Percentiles rank a stretch among this genome's conserved stretches.
Evolutionary conservation across 371 early-diverging fungal species (phyloP).

Genomic region (Entomophthora muscae): DNA sequence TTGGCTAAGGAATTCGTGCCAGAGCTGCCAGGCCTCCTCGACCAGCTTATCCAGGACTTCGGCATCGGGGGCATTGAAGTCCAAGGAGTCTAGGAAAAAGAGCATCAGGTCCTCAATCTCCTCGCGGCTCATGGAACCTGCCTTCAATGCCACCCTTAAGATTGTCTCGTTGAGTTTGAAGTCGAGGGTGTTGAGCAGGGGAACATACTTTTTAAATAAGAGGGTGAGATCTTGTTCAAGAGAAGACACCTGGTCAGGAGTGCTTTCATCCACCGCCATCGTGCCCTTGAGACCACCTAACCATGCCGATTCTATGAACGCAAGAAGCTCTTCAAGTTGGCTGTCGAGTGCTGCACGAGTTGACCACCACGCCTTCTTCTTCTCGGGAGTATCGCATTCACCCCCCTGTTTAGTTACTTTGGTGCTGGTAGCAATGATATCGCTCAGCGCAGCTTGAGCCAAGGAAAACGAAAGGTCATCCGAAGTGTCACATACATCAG

Average conservation of each 20-base stretch:
- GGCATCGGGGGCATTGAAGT: not conserved
- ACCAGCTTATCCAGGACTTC: not conserved
- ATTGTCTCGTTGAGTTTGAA: not conserved
- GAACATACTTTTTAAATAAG: not conserved
- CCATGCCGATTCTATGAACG: not conserved
- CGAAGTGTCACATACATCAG: not conserved
- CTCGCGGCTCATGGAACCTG: not conserved
- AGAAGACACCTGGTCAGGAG: not conserved
- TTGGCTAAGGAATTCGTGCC: not conserved
- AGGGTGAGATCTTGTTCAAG: not conserved
- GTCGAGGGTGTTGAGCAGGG: not conserved
- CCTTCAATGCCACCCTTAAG: not conserved
- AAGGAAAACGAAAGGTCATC: not conserved
- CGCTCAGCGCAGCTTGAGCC: not conserved
- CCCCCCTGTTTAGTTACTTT: not conserved
- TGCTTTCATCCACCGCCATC: not conserved
- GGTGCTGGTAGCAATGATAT: not conserved
- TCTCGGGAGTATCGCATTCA: not conserved
- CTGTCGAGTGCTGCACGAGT: not conserved
- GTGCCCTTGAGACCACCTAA: not conserved
- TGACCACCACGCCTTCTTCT: not conserved
- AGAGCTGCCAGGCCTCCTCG: not conserved
- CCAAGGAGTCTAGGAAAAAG: not conserved
- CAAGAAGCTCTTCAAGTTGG: not conserved
- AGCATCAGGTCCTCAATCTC: not conserved